Base-by-base conservation (phyloP, 139 green algal species). In the Chlamydomonas incerta region DNA sequence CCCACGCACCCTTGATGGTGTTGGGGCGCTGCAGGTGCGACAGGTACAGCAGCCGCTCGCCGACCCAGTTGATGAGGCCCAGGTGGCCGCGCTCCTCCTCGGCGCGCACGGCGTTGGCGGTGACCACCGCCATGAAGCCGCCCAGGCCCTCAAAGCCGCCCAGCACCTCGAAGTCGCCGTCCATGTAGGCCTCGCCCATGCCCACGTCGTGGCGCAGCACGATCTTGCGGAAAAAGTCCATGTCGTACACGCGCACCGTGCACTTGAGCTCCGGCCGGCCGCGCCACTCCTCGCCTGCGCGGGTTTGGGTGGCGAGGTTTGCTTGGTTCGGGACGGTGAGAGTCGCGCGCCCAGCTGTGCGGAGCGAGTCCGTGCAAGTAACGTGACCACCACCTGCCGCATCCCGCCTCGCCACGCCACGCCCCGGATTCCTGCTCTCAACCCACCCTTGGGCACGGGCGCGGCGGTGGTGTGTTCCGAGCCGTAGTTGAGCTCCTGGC, bases 141-240 rank as follows among this genome's bases (percentile, higher is more conserved):
- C 92, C 93, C 73, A 97, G 86, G 80, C 95, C 88, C 57, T 88
- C 84, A 58, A 93, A 93, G 71, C 93, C 87, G 77, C 88, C 74
- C 41, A 50, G 41, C 6, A 5, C 5, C 41, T 50, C 41, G 41
- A 50, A 50, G 41, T 47, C 52, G 88, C 88, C 75, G 35, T 96
- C 93, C 93, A 99, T 98, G 93, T 98, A 99, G 0, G 93, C 92
- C 86, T 99, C 96, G 18, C 96, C 96, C 74, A 99, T 70, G 65
- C 96, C 96, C 9, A 95, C 96, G 88, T 99, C 96, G 34, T 95
- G 91, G 8, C 93, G 83, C 21, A 92, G 88, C 69, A 98, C 91
- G 50, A 97, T 91, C 80, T 92, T 91, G 41, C 88, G 86, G 89
- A 99, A 98, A 83, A 98, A 95, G 69, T 90, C 85, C 77, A 92